Evolutionary conservation across 73 alveolate genomes (phyloP), one percentile per base, ranked within the genome.

Genomic region (Paramecium tetraurelia): DNA sequence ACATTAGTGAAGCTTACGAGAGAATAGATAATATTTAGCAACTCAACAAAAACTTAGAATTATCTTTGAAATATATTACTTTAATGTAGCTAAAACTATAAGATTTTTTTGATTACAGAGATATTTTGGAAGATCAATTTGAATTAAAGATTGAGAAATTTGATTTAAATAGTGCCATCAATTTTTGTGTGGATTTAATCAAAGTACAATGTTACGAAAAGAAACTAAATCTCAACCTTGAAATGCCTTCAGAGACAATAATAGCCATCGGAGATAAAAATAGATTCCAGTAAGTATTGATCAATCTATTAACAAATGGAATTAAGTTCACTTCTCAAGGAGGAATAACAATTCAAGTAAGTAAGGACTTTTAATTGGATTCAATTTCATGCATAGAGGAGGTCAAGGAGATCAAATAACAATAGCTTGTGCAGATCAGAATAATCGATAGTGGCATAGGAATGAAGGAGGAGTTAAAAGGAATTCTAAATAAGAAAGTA

Each of bases 21-120:
- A 80, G 33, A 48, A 22, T 46, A 10, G 11, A 80, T 22, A 24
- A 41, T 80, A 46, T 31, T 43, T 1, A 24, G 8, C 4, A 80
- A 80, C 43, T 48, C 21, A 6, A 44, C 5, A 41, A 40, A 48
- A 31, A 16, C 8, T 22, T 80, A 21, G 31, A 14, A 21, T 22
- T 40, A 38, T 80, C 90, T 2, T 14, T 44, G 21, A 77, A 80
- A 18, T 80, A 41, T 18, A 46, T 80, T 21, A 24, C 43, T 20
- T 35, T 80, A 6, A 41, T 44, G 75, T 43, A 80, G 9, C 43
- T 31, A 11, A 80, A 80, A 80, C 12, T 80, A 20, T 80, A 80
- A 43, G 90, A 80, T 48, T 80, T 80, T 43, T 80, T 80, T 44
- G 90, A 80, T 80, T 80, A 80, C 18, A 21, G 90, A 9, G 90